Evolutionary conservation across 2,329 filamentous ascomycete species (phyloP).

Genomic region (Periconia macrospinosa): DNA sequence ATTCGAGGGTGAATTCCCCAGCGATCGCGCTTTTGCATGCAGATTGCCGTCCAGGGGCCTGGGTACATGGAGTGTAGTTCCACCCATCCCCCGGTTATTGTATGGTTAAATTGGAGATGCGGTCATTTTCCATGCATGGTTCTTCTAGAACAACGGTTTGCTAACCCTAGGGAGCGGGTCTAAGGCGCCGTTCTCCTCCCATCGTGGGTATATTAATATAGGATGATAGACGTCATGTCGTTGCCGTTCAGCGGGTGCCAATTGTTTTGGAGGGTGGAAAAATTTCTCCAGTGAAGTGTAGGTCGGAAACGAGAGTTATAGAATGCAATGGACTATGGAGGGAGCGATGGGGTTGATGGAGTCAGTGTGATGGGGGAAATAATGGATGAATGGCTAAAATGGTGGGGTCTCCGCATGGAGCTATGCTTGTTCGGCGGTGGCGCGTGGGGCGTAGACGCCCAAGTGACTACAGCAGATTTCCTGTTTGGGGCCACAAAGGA

Average conservation of each 20-base stretch:
- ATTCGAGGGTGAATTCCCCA: not conserved
- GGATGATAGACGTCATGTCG: conserved; percentile 11
- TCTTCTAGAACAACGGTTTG: conserved; percentile 18
- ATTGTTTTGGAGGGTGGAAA: conserved; percentile 4
- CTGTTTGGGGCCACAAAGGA: too few relatives aligned
- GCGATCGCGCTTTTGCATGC: not conserved
- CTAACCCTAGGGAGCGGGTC: conserved; percentile 12
- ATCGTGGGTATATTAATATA: not conserved
- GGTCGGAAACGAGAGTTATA: not conserved
- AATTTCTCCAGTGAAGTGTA: conserved; percentile 28
- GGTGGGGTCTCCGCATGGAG: conserved; percentile 19
- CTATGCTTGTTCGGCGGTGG: conserved; percentile 12
- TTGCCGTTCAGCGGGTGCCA: not conserved
- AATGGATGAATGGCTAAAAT: conserved; percentile 32
- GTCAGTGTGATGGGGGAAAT: conserved; percentile 14
- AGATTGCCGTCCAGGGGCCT: conserved; percentile 16
- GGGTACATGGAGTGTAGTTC: conserved; percentile 9
- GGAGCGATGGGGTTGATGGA: conserved; percentile 21
- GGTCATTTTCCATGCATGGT: not conserved
- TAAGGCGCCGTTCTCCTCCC: not conserved
- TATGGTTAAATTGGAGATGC: conserved; percentile 29
- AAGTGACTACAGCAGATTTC: too few relatives aligned
- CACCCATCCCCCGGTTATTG: conserved; percentile 35
- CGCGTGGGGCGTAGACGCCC: not conserved
- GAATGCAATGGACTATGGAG: not conserved